Evolutionary conservation across 306 rosid species (phyloP).

Genomic region (Lotus japonicus): DNA sequence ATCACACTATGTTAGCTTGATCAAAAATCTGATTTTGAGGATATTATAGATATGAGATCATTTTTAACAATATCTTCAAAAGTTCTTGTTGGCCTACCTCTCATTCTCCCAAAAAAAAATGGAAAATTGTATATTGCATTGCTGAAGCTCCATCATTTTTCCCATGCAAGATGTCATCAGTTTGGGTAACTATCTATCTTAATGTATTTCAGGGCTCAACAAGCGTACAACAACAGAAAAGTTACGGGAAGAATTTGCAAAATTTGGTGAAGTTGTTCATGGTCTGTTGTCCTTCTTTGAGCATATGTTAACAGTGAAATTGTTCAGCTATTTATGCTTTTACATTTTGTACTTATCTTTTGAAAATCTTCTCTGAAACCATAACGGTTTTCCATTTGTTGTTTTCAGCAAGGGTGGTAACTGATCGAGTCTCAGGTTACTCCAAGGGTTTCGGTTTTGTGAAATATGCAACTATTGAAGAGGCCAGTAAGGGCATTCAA

Average conservation of each 20-base stretch:
- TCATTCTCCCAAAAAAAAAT: no score
- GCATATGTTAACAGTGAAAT: background rate
- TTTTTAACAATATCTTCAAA: no score
- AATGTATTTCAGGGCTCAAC: constrained; percentile 66
- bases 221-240: constrained; percentile 80
- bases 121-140: background rate
- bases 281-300: constrained; percentile 34
- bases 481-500: constrained; percentile 76
- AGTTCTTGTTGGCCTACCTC: background rate
- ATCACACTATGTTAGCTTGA: no score
- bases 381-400: background rate
- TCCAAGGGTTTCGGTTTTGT: constrained; percentile 97
- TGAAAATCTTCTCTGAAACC: background rate
- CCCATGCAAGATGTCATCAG: background rate
- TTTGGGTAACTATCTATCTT: background rate
- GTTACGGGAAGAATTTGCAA: constrained; percentile 58
- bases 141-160: background rate
- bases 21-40: no score
- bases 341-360: background rate
- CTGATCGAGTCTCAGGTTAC: constrained; percentile 83
- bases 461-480: constrained; percentile 68
- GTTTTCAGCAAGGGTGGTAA: constrained; percentile 79
- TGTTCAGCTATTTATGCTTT: background rate
- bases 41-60: no score
- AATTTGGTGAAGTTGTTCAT: constrained; percentile 79